Percentiles rank a stretch among this genome's conserved stretches.
These are phyloP conservation scores for Dryas octopetala DNA, from an alignment of 306 rosid genomes.

Conservation along the genomic window DNA sequence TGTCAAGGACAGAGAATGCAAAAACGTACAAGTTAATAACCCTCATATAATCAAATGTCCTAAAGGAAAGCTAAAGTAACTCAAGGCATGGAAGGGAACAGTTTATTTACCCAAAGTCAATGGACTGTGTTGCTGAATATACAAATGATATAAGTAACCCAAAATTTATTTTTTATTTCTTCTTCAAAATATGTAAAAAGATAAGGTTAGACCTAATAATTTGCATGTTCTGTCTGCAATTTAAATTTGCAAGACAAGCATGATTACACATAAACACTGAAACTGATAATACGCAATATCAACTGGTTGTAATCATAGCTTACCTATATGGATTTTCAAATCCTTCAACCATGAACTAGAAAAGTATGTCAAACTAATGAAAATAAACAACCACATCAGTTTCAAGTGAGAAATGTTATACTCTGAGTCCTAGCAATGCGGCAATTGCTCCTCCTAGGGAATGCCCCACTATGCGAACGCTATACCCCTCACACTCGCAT, in stretches of 20 bases:
- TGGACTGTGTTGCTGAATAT: background rate
- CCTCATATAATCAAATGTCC: background rate
- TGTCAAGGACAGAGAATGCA: background rate
- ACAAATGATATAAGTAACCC: background rate
- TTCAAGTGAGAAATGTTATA: conserved; percentile 45
- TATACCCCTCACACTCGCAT: conserved; percentile 81
- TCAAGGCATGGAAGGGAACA: background rate
- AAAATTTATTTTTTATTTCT: background rate
- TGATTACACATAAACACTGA: background rate
- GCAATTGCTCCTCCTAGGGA: conserved; percentile 93
- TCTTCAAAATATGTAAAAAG: background rate
- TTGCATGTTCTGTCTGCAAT: background rate
- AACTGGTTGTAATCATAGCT: background rate
- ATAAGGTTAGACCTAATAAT: background rate
- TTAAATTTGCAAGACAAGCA: background rate
- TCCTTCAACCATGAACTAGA: conserved; percentile 3
- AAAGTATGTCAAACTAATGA: conserved; percentile 11
- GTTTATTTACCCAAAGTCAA: too few species aligned
- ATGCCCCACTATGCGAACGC: conserved; percentile 84
- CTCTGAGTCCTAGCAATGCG: conserved; percentile 78
- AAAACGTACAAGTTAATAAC: background rate
- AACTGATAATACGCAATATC: background rate
- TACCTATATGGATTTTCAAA: background rate
- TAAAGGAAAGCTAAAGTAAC: background rate
- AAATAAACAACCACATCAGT: conserved; percentile 14